A percentile compares a stretch with the other conserved stretches of the same genome.
phyloP scores from a whole-genome alignment of 2,329 filamentous ascomycete genomes.

The Diaporthe sp. region DNA sequence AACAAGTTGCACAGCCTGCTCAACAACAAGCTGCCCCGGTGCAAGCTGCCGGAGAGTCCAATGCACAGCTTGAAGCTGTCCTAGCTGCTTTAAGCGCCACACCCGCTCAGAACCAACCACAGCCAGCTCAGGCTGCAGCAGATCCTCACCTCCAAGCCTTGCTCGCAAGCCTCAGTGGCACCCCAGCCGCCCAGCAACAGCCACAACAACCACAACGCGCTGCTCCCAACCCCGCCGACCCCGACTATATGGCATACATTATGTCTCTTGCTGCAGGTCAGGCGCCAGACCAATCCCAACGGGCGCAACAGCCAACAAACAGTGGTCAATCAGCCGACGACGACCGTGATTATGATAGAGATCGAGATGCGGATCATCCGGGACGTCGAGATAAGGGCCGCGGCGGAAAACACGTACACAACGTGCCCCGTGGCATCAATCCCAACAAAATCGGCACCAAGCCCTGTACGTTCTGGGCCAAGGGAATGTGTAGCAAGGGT shows the following conservation, averaged over 20 bases:
- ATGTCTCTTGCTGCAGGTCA: constrained; percentile 42
- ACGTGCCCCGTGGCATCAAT: constrained; percentile 59
- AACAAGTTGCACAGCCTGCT: constrained; percentile 46
- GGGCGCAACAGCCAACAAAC: constrained; percentile 41
- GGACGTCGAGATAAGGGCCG: constrained; percentile 46
- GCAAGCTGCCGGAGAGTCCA: constrained; percentile 43
- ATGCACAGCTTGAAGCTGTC: constrained; percentile 46
- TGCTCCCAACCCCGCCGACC: constrained; percentile 52
- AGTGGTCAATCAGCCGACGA: constrained; percentile 42
- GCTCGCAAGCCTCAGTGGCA: constrained; percentile 54
- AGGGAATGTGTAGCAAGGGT: constrained; percentile 80
- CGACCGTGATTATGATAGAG: constrained; percentile 48
- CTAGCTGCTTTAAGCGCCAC: constrained; percentile 45
- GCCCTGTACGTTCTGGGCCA: constrained; percentile 77
- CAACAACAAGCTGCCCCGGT: constrained; percentile 39
- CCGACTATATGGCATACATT: constrained; percentile 51
- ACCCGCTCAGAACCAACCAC: constrained; percentile 45
- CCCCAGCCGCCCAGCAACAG: constrained; percentile 42
- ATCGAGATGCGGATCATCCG: constrained; percentile 49
- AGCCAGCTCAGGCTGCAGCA: constrained; percentile 35
- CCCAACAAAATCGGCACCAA: constrained; percentile 74
- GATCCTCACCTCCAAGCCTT: constrained; percentile 60
- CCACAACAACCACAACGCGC: constrained; percentile 43
- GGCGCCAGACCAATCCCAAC: constrained; percentile 36
- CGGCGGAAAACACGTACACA: constrained; percentile 50